These are phyloP conservation scores for Nitzschia sp. DNA, from an alignment of 108 stramenopile species.

Conservation along the genomic window DNA sequence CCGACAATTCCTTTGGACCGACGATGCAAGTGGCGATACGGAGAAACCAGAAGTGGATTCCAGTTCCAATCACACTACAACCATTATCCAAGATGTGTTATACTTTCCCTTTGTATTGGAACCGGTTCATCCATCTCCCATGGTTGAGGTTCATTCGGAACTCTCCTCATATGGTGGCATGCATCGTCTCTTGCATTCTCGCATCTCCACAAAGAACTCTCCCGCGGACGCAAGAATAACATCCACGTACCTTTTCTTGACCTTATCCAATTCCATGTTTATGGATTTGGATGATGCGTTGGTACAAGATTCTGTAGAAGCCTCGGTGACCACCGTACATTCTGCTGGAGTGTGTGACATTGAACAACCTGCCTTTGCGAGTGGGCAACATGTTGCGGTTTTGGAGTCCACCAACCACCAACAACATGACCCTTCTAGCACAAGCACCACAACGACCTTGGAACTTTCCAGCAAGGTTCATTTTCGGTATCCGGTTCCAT, in stretches of 20 bases:
- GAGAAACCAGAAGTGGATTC: too few relatives aligned
- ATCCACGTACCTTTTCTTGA: slow-evolving; percentile 18
- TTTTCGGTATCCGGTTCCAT: slow-evolving; percentile 31
- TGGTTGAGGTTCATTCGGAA: not conserved
- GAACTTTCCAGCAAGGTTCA: slow-evolving; percentile 18
- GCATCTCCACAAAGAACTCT: not conserved
- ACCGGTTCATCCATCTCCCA: not conserved
- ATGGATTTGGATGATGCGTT: slow-evolving; percentile 34
- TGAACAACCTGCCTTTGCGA: slow-evolving; percentile 34
- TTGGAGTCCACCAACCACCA: slow-evolving; percentile 6
- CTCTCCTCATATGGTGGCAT: slow-evolving; percentile 23
- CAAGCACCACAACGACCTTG: not conserved
- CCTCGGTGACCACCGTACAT: slow-evolving; percentile 2
- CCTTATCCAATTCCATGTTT: slow-evolving; percentile 30
- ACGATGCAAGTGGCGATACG: too few relatives aligned
- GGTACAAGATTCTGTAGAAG: too few relatives aligned
- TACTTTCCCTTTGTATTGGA: slow-evolving; percentile 9
- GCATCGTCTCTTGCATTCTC: slow-evolving; percentile 32
- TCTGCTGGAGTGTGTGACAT: slow-evolving; percentile 30
- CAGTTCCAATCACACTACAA: too few relatives aligned
- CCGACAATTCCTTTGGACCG: too few relatives aligned
- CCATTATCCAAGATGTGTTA: not conserved
- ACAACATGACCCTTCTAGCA: not conserved
- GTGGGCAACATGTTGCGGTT: slow-evolving; percentile 31
- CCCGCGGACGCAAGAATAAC: not conserved